phyloP scores from a whole-genome alignment of 2,329 filamentous ascomycete species.

The Coniochaeta sp. region DNA sequence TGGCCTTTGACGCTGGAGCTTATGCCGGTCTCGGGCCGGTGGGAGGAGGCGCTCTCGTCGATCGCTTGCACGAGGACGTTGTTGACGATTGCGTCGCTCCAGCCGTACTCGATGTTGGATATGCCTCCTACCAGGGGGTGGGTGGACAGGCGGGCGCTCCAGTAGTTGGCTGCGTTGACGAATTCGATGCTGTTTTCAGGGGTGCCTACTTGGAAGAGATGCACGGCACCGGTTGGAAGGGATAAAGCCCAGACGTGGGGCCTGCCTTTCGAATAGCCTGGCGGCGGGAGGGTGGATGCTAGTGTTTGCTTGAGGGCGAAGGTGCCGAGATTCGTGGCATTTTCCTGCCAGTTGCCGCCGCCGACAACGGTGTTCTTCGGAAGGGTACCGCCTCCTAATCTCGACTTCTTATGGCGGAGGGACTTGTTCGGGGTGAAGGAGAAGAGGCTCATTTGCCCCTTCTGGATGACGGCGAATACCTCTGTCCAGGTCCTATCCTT shows the following conservation, averaged over 20 bases:
- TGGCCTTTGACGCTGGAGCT: conserved; percentile 27
- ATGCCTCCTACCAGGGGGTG: conserved; percentile 89
- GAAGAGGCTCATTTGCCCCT: conserved; percentile 89
- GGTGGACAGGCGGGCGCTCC: conserved; percentile 89
- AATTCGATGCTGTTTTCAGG: conserved; percentile 93
- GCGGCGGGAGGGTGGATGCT: conserved; percentile 79
- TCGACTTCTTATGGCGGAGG: conserved; percentile 56
- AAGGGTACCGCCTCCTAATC: conserved; percentile 29
- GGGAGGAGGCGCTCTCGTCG: conserved; percentile 32
- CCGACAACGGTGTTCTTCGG: conserved; percentile 64
- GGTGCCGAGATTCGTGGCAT: conserved; percentile 79
- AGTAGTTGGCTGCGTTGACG: conserved; percentile 91
- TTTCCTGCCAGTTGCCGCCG: conserved; percentile 97
- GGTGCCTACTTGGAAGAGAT: conserved; percentile 97
- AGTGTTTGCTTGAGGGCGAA: conserved; percentile 89
- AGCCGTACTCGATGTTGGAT: conserved; percentile 96
- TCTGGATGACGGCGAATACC: conserved; percentile 92
- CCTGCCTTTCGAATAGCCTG: conserved; percentile 84
- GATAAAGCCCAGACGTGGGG: conserved; percentile 93
- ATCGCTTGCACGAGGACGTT: conserved; percentile 45
- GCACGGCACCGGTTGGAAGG: conserved; percentile 85
- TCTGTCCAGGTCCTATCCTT: conserved; percentile 94
- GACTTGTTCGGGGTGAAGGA: conserved; percentile 84
- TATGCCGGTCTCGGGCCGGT: conserved; percentile 13
- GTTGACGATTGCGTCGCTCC: conserved; percentile 78